These are phyloP conservation scores for Lentinula detonsa DNA, from an alignment of 768 basidiomycete genomes.

Conservation along the genomic window DNA sequence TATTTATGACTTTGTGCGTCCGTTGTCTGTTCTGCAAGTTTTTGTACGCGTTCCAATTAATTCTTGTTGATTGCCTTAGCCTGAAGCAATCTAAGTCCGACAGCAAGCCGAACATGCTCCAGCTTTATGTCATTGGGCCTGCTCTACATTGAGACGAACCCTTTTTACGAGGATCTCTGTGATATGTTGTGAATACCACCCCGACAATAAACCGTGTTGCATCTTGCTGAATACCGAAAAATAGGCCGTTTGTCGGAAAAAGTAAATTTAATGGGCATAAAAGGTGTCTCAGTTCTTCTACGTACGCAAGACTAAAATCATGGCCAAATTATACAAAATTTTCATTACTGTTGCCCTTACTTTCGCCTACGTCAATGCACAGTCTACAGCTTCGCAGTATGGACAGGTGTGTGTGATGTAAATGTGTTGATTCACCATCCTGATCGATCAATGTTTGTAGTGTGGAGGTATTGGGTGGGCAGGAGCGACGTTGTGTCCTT, in stretches of 20 bases:
- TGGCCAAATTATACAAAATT: slow-evolving; percentile 2
- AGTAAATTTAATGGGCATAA: not conserved
- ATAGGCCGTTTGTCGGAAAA: slow-evolving; percentile 31
- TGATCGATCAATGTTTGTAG: slow-evolving; percentile 19
- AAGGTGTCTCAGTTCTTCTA: not conserved
- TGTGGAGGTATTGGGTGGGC: slow-evolving; percentile 49
- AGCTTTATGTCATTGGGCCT: not conserved
- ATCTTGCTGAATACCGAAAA: slow-evolving; percentile 18
- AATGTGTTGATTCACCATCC: not conserved
- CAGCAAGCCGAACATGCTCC: not conserved
- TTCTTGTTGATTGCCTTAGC: not conserved
- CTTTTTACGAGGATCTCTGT: not conserved
- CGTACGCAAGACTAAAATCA: slow-evolving; percentile 1
- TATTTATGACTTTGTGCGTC: not conserved
- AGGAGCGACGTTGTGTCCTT: slow-evolving; percentile 42
- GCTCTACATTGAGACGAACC: not conserved
- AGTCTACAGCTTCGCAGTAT: slow-evolving; percentile 23
- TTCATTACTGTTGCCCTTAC: not conserved
- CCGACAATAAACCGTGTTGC: not conserved
- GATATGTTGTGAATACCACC: not conserved
- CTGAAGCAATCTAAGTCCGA: not conserved
- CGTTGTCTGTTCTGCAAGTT: not conserved
- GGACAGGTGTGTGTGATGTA: slow-evolving; percentile 27
- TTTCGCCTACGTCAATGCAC: slow-evolving; percentile 13
- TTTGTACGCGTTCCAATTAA: not conserved